A percentile compares a stretch with the other conserved stretches of the same genome.
phyloP scores from a whole-genome alignment of 768 basidiomycete genomes.

The Butyriboletus loyo region DNA sequence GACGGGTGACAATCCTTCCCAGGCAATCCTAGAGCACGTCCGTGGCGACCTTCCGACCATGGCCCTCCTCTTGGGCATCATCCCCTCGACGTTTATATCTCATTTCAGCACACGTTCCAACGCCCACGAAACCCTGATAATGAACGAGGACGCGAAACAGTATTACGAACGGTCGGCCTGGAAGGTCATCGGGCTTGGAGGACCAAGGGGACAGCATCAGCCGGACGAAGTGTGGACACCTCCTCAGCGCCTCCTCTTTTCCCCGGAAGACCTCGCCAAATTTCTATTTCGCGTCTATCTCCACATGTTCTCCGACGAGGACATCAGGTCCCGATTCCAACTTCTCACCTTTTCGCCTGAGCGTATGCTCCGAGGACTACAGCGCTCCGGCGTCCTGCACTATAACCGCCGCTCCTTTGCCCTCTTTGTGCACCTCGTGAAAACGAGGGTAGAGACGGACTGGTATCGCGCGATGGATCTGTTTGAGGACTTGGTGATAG shows the following conservation, averaged over 20 bases:
- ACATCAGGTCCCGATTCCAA: background rate
- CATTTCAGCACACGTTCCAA: conserved; percentile 28
- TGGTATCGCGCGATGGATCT: conserved; percentile 44
- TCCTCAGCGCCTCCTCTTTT: conserved; percentile 9
- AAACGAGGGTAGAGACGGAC: conserved; percentile 32
- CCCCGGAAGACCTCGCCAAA: conserved; percentile 16
- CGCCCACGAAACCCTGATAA: conserved; percentile 12
- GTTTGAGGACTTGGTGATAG: conserved; percentile 20
- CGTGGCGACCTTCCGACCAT: conserved; percentile 27
- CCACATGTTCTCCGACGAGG: conserved; percentile 29
- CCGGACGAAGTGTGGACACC: background rate
- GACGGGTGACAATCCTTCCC: conserved; percentile 8
- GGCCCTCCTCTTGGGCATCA: conserved; percentile 23
- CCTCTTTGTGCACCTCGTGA: conserved; percentile 40
- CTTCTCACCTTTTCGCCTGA: background rate
- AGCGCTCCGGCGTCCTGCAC: conserved; percentile 28
- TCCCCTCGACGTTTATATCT: conserved; percentile 20
- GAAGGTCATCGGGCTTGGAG: conserved; percentile 9
- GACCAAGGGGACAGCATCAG: background rate
- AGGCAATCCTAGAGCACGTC: conserved; percentile 15
- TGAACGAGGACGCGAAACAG: conserved; percentile 2
- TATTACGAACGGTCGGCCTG: conserved; percentile 27
- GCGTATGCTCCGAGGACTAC: background rate
- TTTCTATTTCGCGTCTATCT: conserved; percentile 24
- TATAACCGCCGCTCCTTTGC: conserved; percentile 51